Evolutionary conservation across 805 yeast genomes (phyloP), one percentile per base, ranked within the genome.

Genomic region (Candida sphagnicola): DNA sequence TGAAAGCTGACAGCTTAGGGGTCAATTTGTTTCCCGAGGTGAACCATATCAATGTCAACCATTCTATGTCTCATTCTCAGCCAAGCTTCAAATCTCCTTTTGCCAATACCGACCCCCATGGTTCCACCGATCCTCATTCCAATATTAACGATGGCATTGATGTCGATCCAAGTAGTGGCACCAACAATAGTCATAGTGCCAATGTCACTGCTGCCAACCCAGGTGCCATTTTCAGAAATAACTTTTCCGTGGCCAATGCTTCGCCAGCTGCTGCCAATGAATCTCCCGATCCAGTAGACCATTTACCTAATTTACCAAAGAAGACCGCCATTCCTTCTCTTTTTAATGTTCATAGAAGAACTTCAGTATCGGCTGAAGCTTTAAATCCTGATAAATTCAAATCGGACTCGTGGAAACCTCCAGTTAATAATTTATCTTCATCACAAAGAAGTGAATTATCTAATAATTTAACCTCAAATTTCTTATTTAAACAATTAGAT

Each of bases 281-380:
- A 10, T 34, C 43, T 19, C 39, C 40, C 12, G 44, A 37, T 29
- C 46, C 37, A 5, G 45, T 49, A 25, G 47, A 42, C 21, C 43
- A 44, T 26, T 18, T 31, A 12, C 13, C 24, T n/a, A 13, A 47
- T 57, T 13, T 42, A 48, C 40, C 61, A 67, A 44, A 33, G 15
- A 33, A 23, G 18, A 33, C 35, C n/a, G 35, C 35, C 17, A 63
- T 79, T 41, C 87, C 85, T 28, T 60, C 71, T 40, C 72, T 77
- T 37, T 83, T 82, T 61, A 85, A 82, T 58, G 88, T 86, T 38
- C 77, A 81, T 57, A 79, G 96, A 68, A 80, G 97, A 67, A 85
- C 89, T 3, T 83, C 95, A 15, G 96, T 89, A 11, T 79, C 89
- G 40, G 96, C 96, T 4, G 97, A 89, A 62, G 83, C 93, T 2